These are phyloP conservation scores for Fusarium staphyleae DNA, from an alignment of 2,329 filamentous ascomycete genomes.

Conservation along the genomic window DNA sequence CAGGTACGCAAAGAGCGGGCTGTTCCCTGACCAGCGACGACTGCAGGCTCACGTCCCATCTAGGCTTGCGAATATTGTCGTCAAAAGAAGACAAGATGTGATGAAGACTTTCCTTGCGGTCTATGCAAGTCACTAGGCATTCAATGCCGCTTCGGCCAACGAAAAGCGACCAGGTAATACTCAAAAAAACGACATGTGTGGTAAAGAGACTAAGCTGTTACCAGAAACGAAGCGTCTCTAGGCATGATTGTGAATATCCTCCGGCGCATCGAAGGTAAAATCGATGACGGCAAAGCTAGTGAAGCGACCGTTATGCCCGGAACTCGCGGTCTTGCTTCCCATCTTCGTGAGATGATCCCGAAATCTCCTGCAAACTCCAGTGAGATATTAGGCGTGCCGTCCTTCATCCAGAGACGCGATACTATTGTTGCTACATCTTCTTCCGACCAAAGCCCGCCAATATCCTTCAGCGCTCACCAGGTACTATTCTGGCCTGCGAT, in stretches of 20 bases:
- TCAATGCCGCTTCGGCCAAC: slow-evolving; percentile 17
- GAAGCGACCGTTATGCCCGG: background rate
- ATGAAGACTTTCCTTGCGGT: slow-evolving; percentile 30
- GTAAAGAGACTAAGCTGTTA: background rate
- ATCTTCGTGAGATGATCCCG: slow-evolving; percentile 4
- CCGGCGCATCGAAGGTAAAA: slow-evolving; percentile 31
- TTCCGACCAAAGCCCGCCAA: slow-evolving; percentile 14
- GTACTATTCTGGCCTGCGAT: slow-evolving; percentile 25
- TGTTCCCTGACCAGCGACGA: background rate
- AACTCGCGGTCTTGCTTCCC: background rate
- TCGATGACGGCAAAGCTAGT: slow-evolving; percentile 12
- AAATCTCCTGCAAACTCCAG: slow-evolving; percentile 28
- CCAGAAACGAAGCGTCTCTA: slow-evolving; percentile 25
- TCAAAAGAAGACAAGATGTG: slow-evolving; percentile 30
- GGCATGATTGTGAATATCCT: slow-evolving; percentile 34
- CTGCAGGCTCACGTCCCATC: background rate
- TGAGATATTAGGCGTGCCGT: slow-evolving; percentile 21
- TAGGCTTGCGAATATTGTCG: slow-evolving; percentile 34
- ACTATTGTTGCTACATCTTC: slow-evolving; percentile 11
- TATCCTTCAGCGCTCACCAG: slow-evolving; percentile 22
- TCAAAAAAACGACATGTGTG: fast-evolving
- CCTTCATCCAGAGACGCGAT: slow-evolving; percentile 6
- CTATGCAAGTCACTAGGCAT: slow-evolving; percentile 22
- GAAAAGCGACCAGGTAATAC: slow-evolving; percentile 24
- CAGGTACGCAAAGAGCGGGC: slow-evolving; percentile 3